phyloP scores from a whole-genome alignment of 2,329 filamentous ascomycete species.

The Xylariaceae sp. region DNA sequence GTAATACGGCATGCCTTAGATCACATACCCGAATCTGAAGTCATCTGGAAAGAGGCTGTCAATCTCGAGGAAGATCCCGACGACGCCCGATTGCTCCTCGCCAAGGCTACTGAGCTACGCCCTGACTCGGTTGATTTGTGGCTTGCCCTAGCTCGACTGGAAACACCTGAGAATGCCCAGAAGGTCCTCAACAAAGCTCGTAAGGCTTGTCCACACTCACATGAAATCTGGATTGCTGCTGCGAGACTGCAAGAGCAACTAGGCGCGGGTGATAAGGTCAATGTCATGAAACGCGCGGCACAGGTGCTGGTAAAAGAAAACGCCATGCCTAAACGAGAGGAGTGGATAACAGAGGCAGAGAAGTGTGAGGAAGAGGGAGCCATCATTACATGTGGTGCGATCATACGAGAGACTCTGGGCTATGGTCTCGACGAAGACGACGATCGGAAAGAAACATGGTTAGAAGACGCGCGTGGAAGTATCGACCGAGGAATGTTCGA shows the following conservation, averaged over 20 bases:
- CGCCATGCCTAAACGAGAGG: constrained; percentile 94
- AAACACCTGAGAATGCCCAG: constrained; percentile 86
- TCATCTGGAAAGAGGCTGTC: constrained; percentile 96
- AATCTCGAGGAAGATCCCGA: constrained; percentile 88
- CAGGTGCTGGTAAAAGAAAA: constrained; percentile 85
- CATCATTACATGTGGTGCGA: constrained; percentile 78
- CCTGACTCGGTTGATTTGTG: constrained; percentile 91
- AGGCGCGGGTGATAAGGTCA: constrained; percentile 73
- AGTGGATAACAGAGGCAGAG: constrained; percentile 94
- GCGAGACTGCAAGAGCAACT: constrained; percentile 84
- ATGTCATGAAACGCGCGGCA: constrained; percentile 91
- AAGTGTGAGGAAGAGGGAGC: constrained; percentile 91
- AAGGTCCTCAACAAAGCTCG: constrained; percentile 93
- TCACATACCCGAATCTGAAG: constrained; percentile 88
- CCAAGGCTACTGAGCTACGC: constrained; percentile 93
- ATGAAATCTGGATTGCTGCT: constrained; percentile 96
- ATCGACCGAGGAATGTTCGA: constrained; percentile 80
- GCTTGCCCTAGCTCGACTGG: constrained; percentile 86
- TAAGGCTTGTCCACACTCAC: constrained; percentile 86
- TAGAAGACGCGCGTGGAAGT: constrained; percentile 83
- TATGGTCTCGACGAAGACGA: constrained; percentile 95
- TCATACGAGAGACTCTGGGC: constrained; percentile 87
- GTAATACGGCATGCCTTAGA: constrained; percentile 89
- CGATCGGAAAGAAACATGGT: constrained; percentile 92
- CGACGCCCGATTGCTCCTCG: constrained; percentile 82